phyloP scores from a whole-genome alignment of 805 yeast genomes.

The Wickerhamiella nectarea region DNA sequence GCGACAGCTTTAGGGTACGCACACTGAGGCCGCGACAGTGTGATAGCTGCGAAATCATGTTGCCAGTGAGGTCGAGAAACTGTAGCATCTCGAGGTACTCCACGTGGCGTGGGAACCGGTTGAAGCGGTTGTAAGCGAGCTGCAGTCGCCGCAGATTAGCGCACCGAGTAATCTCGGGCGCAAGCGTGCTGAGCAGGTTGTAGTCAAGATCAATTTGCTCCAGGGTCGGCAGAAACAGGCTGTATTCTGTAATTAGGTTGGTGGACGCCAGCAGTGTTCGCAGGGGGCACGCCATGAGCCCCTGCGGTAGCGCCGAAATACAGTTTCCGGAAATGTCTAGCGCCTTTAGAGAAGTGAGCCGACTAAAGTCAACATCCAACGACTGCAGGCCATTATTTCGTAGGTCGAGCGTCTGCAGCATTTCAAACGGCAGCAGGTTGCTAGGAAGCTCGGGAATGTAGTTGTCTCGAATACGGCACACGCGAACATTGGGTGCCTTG shows the following conservation, averaged over 20 bases:
- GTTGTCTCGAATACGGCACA: slow-evolving; percentile 1
- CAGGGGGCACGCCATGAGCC: slow-evolving; percentile 10
- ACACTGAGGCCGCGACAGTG: slow-evolving; percentile 1
- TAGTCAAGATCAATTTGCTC: slow-evolving; percentile 64
- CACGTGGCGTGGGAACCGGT: slow-evolving; percentile 46
- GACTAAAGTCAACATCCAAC: slow-evolving; percentile 38
- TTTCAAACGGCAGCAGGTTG: slow-evolving; percentile 44
- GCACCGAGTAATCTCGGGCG: slow-evolving; percentile 46
- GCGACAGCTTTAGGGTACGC: neutral
- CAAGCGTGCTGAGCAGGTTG: slow-evolving; percentile 45
- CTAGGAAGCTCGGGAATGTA: neutral
- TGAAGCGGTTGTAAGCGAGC: slow-evolving; percentile 65
- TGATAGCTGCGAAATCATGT: slow-evolving; percentile 9
- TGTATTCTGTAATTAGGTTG: slow-evolving; percentile 36
- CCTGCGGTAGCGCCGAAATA: slow-evolving; percentile 38
- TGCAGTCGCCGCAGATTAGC: slow-evolving; percentile 52
- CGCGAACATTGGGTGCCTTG: neutral
- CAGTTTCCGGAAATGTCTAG: slow-evolving; percentile 73
- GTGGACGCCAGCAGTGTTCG: slow-evolving; percentile 15
- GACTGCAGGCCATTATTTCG: slow-evolving; percentile 42
- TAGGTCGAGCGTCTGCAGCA: slow-evolving; percentile 37
- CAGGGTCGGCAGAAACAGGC: slow-evolving; percentile 37
- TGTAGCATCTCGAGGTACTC: slow-evolving; percentile 36
- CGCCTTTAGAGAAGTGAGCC: slow-evolving; percentile 35
- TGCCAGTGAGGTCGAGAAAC: slow-evolving; percentile 44